Conservation (phyloP, 371 early-diverging fungal genomes). For the Rhizopus arrhizus region DNA sequence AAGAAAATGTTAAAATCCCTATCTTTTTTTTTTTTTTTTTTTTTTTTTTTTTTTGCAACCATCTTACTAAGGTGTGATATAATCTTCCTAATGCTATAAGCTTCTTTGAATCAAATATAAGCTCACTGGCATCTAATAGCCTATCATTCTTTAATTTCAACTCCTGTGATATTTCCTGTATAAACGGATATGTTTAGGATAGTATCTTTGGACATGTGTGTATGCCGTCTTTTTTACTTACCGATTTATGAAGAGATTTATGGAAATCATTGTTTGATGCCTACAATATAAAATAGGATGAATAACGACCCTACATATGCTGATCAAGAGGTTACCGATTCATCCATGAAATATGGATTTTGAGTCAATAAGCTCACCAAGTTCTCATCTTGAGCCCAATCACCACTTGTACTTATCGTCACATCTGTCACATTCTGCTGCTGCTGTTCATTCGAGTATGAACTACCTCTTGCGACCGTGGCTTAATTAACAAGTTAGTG, state of each 20-base stretch:
- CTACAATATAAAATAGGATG: slow-evolving; percentile 14
- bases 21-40: background rate
- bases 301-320: too few species aligned
- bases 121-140: slow-evolving; percentile 74
- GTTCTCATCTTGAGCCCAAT: slow-evolving; percentile 82
- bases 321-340: slow-evolving; percentile 29
- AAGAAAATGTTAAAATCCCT: background rate
- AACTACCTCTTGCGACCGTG: slow-evolving; percentile 57
- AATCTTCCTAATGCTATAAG: slow-evolving; percentile 74
- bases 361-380: slow-evolving; percentile 66
- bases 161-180: slow-evolving; percentile 78
- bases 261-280: slow-evolving; percentile 38
- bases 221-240: slow-evolving; percentile 17
- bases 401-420: slow-evolving; percentile 63
- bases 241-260: slow-evolving; percentile 49
- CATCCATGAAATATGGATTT: slow-evolving; percentile 63
- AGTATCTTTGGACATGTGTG: too few species aligned
- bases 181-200: background rate
- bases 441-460: slow-evolving; percentile 37
- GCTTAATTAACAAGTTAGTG: slow-evolving; percentile 25
- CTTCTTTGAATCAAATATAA: slow-evolving; percentile 82
- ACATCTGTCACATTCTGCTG: slow-evolving; percentile 38
- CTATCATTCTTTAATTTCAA: slow-evolving; percentile 80
- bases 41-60: background rate
- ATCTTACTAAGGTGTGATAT: slow-evolving; percentile 74